Evolutionary conservation across 2,329 filamentous ascomycete species (phyloP), one percentile per base, ranked within the genome.

Genomic region (Fusarium haematococcum): DNA sequence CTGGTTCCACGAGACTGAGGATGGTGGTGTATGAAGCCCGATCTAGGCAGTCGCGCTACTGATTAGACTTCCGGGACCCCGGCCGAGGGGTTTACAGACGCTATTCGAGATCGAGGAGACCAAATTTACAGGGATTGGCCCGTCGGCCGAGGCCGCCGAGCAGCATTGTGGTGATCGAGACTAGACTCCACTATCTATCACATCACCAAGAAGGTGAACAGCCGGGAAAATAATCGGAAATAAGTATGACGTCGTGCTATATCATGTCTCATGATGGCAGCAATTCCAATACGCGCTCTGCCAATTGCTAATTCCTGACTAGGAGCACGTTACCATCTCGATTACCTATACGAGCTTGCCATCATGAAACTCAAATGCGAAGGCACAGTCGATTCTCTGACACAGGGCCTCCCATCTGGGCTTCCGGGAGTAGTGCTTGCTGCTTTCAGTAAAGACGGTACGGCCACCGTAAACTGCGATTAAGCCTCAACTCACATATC

Each of bases 351-450:
- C 45, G 39, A 30, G 27, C 25, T 11, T 30, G 30, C 52, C 37
- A 33, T 8, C 25, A 45, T 64, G 35, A 64, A 57, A 30, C 39
- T 48, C 27, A 25, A 11, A 25, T 64, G 62, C 35, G 32, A 37
- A 56, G 30, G 20, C n/a, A 64, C 50, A 57, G 37, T 39, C 35
- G 50, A 23, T 23, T 39, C 27, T 50, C 52, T 32, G 23, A 52
- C 48, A 18, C 13, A 30, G 27, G 16, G 18, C 48, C 20, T 27
- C 16, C 32, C 48, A 30, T n/a, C 54, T 5, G 64, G 64, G 25
- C 64, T 67, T 32, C 64, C 64, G 3, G 58, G 64, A 27, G 64
- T 67, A 10, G 58, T 64, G 5, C 54, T 59, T 20, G 60, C 41
- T 5, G 65, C 27, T n/a, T 63, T 63, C 16, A 52, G 41, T 23